Conservation (phyloP, 2,329 filamentous ascomycete genomes). For the Cytospora chrysosperma region DNA sequence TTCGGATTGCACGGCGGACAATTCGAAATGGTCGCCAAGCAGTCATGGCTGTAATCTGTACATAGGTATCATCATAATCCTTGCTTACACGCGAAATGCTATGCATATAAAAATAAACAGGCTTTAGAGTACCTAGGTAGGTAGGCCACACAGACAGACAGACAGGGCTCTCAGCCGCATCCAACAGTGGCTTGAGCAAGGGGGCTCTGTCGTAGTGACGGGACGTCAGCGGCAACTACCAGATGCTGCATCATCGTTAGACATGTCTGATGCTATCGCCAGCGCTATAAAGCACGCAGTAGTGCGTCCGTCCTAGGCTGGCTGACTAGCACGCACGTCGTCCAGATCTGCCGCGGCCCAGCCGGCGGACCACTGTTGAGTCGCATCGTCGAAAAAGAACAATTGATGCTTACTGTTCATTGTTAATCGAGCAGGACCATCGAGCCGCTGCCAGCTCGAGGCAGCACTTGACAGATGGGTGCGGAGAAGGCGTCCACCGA, state of each 20-base stretch:
- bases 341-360: not conserved
- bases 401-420: no score
- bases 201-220: not conserved
- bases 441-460: not conserved
- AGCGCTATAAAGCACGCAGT: not conserved
- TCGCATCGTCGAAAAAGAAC: not conserved
- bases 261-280: not conserved
- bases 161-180: not conserved
- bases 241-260: not conserved
- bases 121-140: not conserved
- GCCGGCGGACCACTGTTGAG: not conserved
- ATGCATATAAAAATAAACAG: not conserved
- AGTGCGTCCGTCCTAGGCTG: not conserved
- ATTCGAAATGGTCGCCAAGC: no score
- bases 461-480: not conserved
- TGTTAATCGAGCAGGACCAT: not conserved
- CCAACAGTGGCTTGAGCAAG: not conserved
- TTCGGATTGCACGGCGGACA: no score
- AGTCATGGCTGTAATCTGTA: no score
- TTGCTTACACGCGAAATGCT: no score
- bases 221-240: not conserved
- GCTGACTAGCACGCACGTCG: not conserved
- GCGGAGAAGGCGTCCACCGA: not conserved
- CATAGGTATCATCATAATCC: no score
- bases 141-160: not conserved